Evolutionary conservation across 2,329 filamentous ascomycete genomes (phyloP).

Genomic region (Botrytis pseudocinerea): DNA sequence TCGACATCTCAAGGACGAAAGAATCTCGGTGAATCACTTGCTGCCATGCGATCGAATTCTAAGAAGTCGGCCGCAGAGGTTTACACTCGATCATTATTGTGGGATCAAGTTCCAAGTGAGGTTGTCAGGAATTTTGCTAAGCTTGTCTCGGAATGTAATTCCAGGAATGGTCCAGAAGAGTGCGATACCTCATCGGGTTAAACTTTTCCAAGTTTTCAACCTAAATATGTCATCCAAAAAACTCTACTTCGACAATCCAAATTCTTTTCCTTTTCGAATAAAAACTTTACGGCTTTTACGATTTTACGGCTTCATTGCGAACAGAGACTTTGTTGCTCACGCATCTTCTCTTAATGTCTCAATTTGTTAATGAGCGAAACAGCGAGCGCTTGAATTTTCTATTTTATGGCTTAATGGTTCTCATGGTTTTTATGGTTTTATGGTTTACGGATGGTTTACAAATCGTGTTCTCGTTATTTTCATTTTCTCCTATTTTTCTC

Average conservation of each 20-base stretch:
- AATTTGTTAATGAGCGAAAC: constrained; percentile 35
- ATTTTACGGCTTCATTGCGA: constrained; percentile 37
- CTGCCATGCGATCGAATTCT: constrained; percentile 70
- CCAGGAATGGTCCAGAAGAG: constrained; percentile 39
- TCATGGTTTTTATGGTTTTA: constrained; percentile 23
- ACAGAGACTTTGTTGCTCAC: constrained; percentile 52
- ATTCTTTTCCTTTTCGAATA: constrained; percentile 14
- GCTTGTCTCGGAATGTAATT: constrained; percentile 77
- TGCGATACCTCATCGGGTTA: constrained; percentile 28
- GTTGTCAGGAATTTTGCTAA: constrained; percentile 91
- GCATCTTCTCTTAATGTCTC: constrained; percentile 42
- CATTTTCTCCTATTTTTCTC: constrained; percentile 11
- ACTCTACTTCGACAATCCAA: constrained; percentile 24
- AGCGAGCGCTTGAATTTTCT: constrained; percentile 38
- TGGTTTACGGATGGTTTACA: constrained; percentile 17
- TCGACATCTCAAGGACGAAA: constrained; percentile 64
- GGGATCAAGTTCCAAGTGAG: constrained; percentile 90
- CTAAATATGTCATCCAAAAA: constrained; percentile 5
- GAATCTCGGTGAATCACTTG: constrained; percentile 78
- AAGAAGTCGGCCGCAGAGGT: constrained; percentile 81
- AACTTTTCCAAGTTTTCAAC: neutral
- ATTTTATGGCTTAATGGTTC: constrained; percentile 40
- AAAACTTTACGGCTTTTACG: constrained; percentile 30
- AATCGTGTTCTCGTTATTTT: constrained; percentile 13
- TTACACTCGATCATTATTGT: constrained; percentile 88